Conservation (phyloP, 192 early-diverging fungal genomes). For the Chytriomyces confervae region DNA sequence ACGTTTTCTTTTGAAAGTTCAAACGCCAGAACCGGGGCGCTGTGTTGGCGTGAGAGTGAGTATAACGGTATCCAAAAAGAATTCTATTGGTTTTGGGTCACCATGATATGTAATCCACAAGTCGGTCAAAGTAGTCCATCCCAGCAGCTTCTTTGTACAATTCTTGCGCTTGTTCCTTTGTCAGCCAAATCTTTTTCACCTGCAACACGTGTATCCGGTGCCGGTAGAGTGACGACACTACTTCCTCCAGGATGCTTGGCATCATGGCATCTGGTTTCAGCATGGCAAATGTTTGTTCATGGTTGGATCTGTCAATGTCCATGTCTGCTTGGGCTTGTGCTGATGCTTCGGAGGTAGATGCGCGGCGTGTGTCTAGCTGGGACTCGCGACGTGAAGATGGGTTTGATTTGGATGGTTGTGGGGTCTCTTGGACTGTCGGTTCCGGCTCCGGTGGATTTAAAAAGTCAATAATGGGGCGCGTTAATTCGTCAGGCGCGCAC, state of each 20-base stretch:
- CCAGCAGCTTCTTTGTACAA: constrained; percentile 60
- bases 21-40: constrained; percentile 57
- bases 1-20: constrained; percentile 58
- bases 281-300: constrained; percentile 58
- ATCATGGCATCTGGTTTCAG: constrained; percentile 70
- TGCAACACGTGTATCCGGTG: constrained; percentile 56
- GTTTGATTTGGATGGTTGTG: background rate
- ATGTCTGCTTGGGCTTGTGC: background rate
- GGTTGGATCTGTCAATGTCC: constrained; percentile 3
- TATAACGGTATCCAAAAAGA: background rate
- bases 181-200: constrained; percentile 60
- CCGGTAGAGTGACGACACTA: constrained; percentile 47
- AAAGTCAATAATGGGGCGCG: constrained; percentile 3
- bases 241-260: constrained; percentile 51
- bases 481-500: background rate
- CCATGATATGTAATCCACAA: constrained; percentile 60
- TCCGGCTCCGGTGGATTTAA: background rate
- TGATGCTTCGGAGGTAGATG: background rate
- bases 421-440: background rate
- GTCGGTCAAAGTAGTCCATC: constrained; percentile 51
- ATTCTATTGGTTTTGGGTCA: constrained; percentile 10
- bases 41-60: background rate
- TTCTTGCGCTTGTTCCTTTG: constrained; percentile 50
- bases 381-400: background rate
- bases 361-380: background rate